Conservation (phyloP, 176 grass and related monocot species). For the Carex littledalei region DNA sequence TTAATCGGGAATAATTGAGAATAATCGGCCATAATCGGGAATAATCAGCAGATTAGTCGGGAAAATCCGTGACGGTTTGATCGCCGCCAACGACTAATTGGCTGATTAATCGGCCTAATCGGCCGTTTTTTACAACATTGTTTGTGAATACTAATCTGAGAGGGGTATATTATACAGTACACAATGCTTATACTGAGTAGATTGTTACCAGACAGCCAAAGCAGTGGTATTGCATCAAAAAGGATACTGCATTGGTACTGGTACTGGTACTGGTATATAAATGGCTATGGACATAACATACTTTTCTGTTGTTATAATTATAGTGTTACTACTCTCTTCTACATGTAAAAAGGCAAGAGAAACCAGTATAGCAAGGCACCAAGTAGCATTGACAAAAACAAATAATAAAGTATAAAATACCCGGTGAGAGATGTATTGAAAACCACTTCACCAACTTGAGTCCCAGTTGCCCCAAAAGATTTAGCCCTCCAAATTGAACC, state of each 20-base stretch:
- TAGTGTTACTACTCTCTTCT: not conserved
- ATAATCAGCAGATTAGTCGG: too few relatives aligned
- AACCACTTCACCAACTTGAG: slow-evolving; percentile 88
- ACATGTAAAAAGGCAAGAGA: not conserved
- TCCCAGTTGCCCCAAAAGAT: slow-evolving; percentile 81
- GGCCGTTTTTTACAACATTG: too few relatives aligned
- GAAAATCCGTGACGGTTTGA: too few relatives aligned
- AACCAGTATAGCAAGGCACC: not conserved
- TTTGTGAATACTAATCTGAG: not conserved
- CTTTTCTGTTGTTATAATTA: not conserved
- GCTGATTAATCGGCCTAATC: too few relatives aligned
- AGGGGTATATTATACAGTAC: not conserved
- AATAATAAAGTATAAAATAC: slow-evolving; percentile 26
- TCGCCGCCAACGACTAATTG: too few relatives aligned
- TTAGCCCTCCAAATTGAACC: slow-evolving; percentile 87
- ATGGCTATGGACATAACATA: not conserved
- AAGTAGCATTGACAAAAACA: not conserved
- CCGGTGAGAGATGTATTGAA: slow-evolving; percentile 95
- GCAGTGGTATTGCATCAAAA: not conserved
- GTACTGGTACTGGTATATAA: not conserved
- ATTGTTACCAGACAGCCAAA: too few relatives aligned
- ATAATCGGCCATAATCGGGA: too few relatives aligned
- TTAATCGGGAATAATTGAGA: too few relatives aligned
- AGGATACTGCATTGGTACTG: too few relatives aligned
- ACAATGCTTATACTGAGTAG: too few relatives aligned